A percentile compares a stretch with the other conserved stretches of the same genome.
Evolutionary conservation across 2,329 filamentous ascomycete species (phyloP).

Genomic region (Malbranchea zuffiana): DNA sequence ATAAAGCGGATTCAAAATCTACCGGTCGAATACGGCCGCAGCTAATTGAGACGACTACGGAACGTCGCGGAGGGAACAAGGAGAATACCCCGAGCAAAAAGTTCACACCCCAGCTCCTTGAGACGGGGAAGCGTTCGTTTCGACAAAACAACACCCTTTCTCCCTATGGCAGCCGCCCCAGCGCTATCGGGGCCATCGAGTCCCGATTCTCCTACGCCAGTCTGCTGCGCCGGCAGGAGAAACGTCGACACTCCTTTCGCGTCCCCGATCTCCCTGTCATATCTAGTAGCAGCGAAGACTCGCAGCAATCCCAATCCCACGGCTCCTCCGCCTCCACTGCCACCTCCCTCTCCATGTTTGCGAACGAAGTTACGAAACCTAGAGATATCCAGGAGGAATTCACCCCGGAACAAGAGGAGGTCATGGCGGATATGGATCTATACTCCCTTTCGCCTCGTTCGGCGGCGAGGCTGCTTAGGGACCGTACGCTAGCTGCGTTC

Average conservation of each 20-base stretch:
- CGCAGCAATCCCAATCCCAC: no score
- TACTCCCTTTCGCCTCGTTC: constrained; percentile 61
- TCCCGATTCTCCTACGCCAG: constrained; percentile 37
- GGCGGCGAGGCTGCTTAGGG: constrained; percentile 71
- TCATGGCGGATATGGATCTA: constrained; percentile 44
- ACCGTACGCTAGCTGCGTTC: constrained; percentile 44
- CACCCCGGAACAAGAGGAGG: constrained; percentile 59
- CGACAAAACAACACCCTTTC: constrained; percentile 54
- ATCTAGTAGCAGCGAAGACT: constrained; percentile 47
- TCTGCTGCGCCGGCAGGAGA: constrained; percentile 29
- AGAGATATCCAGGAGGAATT: constrained; percentile 8
- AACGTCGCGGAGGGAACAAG: constrained; percentile 7
- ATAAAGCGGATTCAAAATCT: background rate
- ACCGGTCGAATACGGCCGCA: constrained; percentile 9
- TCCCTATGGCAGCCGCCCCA: constrained; percentile 51
- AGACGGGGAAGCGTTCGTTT: constrained; percentile 62
- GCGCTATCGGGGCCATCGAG: constrained; percentile 37
- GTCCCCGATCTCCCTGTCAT: constrained; percentile 53
- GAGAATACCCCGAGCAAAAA: constrained; percentile 28
- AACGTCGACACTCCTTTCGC: constrained; percentile 46
- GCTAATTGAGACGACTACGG: constrained; percentile 10
- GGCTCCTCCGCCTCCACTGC: constrained; percentile 20
- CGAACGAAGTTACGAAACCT: constrained; percentile 14
- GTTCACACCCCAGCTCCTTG: constrained; percentile 71
- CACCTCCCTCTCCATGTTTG: constrained; percentile 17